Percentiles rank a stretch among this genome's conserved stretches.
Conservation (phyloP, 1,284 basidiomycete genomes). For the Ustilago trichophora region DNA sequence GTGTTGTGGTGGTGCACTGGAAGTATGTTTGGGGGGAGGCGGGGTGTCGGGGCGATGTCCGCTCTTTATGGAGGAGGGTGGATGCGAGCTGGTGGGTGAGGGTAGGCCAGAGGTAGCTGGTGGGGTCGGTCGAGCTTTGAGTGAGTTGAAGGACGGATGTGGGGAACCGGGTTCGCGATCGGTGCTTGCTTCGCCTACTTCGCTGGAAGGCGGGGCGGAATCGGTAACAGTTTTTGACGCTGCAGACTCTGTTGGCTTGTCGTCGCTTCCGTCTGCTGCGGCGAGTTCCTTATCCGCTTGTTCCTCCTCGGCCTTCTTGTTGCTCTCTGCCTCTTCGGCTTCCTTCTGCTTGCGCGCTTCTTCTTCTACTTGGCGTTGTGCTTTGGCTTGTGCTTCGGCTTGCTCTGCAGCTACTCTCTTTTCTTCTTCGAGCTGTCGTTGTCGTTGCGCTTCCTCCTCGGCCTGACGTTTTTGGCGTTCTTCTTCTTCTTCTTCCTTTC, state of each 20-base stretch:
- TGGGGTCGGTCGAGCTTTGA: conserved; percentile 55
- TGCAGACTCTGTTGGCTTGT: background rate
- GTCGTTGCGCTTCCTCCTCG: conserved; percentile 30
- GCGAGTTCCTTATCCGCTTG: no score
- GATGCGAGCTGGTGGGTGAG: conserved; percentile 41
- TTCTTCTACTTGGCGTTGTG: conserved; percentile 5
- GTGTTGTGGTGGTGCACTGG: no score
- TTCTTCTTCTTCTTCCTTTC: conserved; percentile 26
- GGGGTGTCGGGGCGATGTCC: conserved; percentile 28
- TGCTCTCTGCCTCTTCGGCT: conserved; percentile 1
- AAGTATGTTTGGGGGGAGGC: background rate
- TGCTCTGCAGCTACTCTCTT: conserved; percentile 26
- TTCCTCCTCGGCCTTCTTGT: conserved; percentile 16
- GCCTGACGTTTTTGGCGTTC: conserved; percentile 35
- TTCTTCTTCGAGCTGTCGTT: conserved; percentile 20
- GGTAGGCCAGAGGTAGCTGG: conserved; percentile 52
- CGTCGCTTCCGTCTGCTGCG: background rate
- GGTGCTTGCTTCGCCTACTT: conserved; percentile 11
- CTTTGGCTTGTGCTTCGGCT: conserved; percentile 11
- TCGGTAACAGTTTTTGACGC: background rate
- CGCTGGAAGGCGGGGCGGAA: conserved; percentile 4
- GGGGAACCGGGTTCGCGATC: conserved; percentile 39
- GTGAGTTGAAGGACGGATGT: conserved; percentile 56
- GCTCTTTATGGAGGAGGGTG: conserved; percentile 38
- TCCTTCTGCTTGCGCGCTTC: no score